phyloP scores from a whole-genome alignment of 495 filamentous ascomycete genomes.

The Filosporella fistucella region DNA sequence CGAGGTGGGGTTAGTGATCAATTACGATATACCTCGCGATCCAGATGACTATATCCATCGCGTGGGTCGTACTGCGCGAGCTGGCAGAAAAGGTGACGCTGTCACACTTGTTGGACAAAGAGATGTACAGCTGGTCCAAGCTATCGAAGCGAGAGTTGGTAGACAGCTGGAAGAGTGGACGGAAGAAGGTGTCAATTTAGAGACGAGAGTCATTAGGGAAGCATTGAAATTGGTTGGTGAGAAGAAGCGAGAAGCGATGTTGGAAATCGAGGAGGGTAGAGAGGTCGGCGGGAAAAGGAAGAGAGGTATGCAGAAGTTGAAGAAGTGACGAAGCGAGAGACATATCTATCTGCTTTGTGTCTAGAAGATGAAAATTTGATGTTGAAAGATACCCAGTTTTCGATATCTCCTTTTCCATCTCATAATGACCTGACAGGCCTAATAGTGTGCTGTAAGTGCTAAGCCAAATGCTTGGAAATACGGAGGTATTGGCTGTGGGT shows the following conservation, averaged over 20 bases:
- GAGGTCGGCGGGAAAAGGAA: conserved; percentile 78
- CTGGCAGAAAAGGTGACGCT: conserved; percentile 73
- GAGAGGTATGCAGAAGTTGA: conserved; percentile 40
- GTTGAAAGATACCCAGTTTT: too few relatives aligned
- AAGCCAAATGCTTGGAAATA: too few relatives aligned
- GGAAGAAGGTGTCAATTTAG: conserved; percentile 87
- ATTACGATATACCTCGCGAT: conserved; percentile 92
- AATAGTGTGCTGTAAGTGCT: too few relatives aligned
- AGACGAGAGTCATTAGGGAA: conserved; percentile 77
- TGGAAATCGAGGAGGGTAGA: conserved; percentile 87
- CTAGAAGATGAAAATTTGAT: too few relatives aligned
- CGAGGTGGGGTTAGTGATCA: conserved; percentile 82
- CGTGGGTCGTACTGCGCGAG: conserved; percentile 90
- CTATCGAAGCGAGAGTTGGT: conserved; percentile 82
- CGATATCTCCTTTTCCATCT: too few relatives aligned
- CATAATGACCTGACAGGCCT: too few relatives aligned
- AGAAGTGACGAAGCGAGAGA: too few relatives aligned
- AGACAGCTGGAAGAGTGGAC: conserved; percentile 73
- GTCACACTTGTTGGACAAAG: conserved; percentile 90
- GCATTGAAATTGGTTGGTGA: conserved; percentile 82
- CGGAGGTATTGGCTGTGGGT: too few relatives aligned
- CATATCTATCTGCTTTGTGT: too few relatives aligned
- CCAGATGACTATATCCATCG: conserved; percentile 98
- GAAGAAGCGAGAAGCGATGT: conserved; percentile 82
- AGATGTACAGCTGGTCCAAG: conserved; percentile 80